phyloP scores from a whole-genome alignment of 352 stramenopile genomes.

The Globisporangium rhizosaccharum region DNA sequence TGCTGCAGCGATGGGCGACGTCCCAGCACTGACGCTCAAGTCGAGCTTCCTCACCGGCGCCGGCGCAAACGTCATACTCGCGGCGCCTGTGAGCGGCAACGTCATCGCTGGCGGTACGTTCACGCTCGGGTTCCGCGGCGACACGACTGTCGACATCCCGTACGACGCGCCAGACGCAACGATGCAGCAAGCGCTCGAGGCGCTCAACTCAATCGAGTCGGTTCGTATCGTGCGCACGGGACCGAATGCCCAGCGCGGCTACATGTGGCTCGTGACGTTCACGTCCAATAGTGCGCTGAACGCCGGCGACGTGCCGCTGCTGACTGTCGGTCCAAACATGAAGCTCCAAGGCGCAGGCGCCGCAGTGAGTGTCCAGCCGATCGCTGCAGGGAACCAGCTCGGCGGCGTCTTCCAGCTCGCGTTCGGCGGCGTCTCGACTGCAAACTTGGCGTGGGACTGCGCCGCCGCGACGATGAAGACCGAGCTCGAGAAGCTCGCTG shows the following conservation, averaged over 20 bases:
- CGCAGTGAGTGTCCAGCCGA: constrained; percentile 27
- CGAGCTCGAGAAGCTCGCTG: constrained; percentile 38
- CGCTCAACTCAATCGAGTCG: constrained; percentile 48
- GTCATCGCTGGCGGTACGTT: constrained; percentile 85
- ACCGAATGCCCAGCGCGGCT: constrained; percentile 51
- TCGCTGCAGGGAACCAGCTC: constrained; percentile 57
- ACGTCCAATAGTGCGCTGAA: constrained; percentile 47
- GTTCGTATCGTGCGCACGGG: constrained; percentile 55
- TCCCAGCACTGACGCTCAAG: constrained; percentile 52
- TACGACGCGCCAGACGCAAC: constrained; percentile 65
- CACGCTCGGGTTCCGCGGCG: constrained; percentile 86
- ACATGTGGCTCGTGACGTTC: constrained; percentile 79
- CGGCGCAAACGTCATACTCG: constrained; percentile 63
- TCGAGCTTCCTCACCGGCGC: constrained; percentile 67
- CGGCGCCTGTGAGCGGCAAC: constrained; percentile 53
- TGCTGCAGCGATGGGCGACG: constrained; percentile 48
- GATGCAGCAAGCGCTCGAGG: constrained; percentile 60
- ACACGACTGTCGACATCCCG: constrained; percentile 83
- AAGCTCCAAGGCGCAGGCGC: constrained; percentile 34
- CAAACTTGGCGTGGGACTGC: constrained; percentile 74
- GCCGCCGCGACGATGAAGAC: constrained; percentile 62
- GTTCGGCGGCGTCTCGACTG: constrained; percentile 47
- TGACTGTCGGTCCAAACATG: constrained; percentile 40
- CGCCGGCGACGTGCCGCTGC: constrained; percentile 45
- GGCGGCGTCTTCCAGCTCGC: constrained; percentile 56